A percentile compares a stretch with the other conserved stretches of the same genome.
These are phyloP conservation scores for Chondrostereum purpureum DNA, from an alignment of 1,284 basidiomycete species.

Conservation along the genomic window DNA sequence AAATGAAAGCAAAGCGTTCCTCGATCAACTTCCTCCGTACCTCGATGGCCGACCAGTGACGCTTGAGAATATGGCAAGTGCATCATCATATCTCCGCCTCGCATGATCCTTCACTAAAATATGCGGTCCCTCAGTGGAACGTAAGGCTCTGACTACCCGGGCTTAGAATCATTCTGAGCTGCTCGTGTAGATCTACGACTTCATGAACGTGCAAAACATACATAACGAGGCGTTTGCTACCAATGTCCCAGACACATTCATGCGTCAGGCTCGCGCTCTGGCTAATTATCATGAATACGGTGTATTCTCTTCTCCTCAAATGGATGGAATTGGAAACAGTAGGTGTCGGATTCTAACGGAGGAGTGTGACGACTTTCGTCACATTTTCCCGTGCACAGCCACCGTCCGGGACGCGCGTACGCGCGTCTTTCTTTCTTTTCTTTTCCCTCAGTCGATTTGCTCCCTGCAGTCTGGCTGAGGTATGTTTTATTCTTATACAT, in stretches of 20 bases:
- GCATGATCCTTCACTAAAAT: too few relatives aligned
- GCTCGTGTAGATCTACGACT: conserved; percentile 69
- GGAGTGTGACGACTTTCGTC: too few relatives aligned
- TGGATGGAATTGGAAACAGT: conserved; percentile 70
- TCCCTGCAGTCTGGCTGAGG: too few relatives aligned
- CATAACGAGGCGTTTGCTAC: conserved; percentile 59
- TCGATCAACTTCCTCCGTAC: conserved; percentile 9
- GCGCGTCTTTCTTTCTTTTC: too few relatives aligned
- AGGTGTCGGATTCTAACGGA: too few relatives aligned
- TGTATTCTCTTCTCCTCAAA: conserved; percentile 54
- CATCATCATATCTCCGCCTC: not conserved
- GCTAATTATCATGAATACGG: conserved; percentile 74
- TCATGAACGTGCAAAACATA: conserved; percentile 65
- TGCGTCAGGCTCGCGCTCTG: conserved; percentile 55
- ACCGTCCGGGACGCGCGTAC: too few relatives aligned
- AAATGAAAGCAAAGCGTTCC: conserved; percentile 8
- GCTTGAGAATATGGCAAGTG: conserved; percentile 59
- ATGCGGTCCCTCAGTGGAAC: conserved; percentile 57
- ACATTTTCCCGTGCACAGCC: too few relatives aligned
- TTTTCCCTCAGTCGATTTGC: too few relatives aligned
- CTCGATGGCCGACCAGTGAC: conserved; percentile 28
- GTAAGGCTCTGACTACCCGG: too few relatives aligned
- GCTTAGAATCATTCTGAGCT: conserved; percentile 2
- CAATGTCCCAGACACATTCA: conserved; percentile 44
- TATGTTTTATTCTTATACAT: too few relatives aligned